Base-by-base conservation (phyloP, 192 early-diverging fungal genomes). In the Linnemannia elongata region DNA sequence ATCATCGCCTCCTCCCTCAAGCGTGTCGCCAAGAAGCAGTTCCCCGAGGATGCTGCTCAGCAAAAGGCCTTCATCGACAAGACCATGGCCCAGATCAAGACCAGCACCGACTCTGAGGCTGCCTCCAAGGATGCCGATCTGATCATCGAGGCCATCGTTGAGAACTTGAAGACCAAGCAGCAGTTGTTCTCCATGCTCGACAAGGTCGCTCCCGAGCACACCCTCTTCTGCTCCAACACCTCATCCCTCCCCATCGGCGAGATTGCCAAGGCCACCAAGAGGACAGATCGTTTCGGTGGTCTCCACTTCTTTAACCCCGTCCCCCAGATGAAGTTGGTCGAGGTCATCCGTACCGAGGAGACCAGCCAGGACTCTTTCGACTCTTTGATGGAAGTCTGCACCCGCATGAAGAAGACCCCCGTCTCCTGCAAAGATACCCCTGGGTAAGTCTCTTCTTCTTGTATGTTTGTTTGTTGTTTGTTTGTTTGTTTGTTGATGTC, bases 241-340 rank as follows among this genome's bases (percentile, higher is more conserved):
- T 97, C 96, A 22, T 97, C 97, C 8, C 88, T 99, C 63, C 95
- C 96, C 18, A 97, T 99, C 44, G 87, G 81, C 39, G 93, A 94
- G 73, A 98, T 99, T 85, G 96, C 96, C 22, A 91, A 93, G 82
- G 90, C 86, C 20, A 90, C 94, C 52, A 74, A 84, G 74, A 89
- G 94, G 4, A 77, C 82, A 47, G 86, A 89, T 69, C 90, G 91
- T 33, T 96, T 98, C 78, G 94, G 96, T 33, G 98, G 98, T 44
- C 89, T 98, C 77, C 98, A 99, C 87, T 99, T 97, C 89, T 99
- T 99, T 90, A 99, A 99, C 92, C 98, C 98, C 6, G 98, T 99
- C n/a, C 96, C 98, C 42, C 96, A 97, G 88, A 99, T 99, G 98
- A 97, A 98, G 90, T 90, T 99, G 36, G 98, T 99, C 17, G 98